A percentile compares a stretch with the other conserved stretches of the same genome.
Conservation (phyloP, 371 early-diverging fungal genomes). For the Dinochytrium kinnereticum region DNA sequence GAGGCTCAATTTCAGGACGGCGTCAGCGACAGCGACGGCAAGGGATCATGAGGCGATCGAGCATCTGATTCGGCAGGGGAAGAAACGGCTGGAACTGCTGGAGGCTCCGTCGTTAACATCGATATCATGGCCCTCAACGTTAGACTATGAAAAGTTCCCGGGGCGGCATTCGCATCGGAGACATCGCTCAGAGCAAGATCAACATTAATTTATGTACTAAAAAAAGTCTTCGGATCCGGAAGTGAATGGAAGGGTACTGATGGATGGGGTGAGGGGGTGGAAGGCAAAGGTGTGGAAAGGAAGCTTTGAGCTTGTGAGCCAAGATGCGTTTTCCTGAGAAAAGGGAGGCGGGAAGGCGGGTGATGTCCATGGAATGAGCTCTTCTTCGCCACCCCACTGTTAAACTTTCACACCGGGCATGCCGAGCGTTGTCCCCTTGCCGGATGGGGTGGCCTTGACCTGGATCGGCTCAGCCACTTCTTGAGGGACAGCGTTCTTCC, state of each 20-base stretch:
- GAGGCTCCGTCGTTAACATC: not conserved
- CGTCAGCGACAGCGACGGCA: not conserved
- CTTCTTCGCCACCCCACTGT: not conserved
- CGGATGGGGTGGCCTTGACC: not conserved
- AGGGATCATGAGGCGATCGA: constrained; percentile 9
- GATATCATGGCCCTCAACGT: not conserved
- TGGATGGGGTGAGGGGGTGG: too few species aligned
- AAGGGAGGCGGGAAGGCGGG: too few species aligned
- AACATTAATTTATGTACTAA: too few species aligned
- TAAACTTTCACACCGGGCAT: not conserved
- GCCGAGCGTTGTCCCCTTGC: constrained; percentile 5
- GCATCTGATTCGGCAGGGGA: not conserved
- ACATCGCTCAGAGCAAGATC: not conserved
- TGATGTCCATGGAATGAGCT: too few species aligned
- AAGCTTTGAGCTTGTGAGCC: too few species aligned
- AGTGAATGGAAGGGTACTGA: too few species aligned
- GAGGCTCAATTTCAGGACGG: not conserved
- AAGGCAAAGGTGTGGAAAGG: too few species aligned
- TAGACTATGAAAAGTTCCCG: not conserved
- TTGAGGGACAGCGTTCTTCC: not conserved
- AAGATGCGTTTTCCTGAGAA: too few species aligned
- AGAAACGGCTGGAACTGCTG: not conserved
- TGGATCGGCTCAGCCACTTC: not conserved
- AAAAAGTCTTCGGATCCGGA: too few species aligned
- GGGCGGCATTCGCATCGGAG: constrained; percentile 4